These are phyloP conservation scores for Phascolomyces articulosus DNA, from an alignment of 371 early-diverging fungal genomes.

Conservation along the genomic window DNA sequence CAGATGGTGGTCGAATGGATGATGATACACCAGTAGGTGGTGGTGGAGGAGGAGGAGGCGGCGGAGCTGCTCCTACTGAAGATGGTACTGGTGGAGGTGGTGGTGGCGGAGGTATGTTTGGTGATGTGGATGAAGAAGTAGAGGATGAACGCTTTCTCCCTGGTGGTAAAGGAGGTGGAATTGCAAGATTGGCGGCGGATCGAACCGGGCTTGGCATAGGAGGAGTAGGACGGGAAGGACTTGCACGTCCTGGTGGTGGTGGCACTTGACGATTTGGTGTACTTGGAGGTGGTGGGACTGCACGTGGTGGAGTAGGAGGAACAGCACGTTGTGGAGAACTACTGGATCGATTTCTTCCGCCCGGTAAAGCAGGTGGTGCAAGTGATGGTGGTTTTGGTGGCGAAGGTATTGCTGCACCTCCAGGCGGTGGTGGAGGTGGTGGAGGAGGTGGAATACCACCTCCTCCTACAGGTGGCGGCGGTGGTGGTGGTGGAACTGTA, in stretches of 20 bases:
- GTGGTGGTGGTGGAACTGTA: constrained; percentile 21
- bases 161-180: constrained; percentile 44
- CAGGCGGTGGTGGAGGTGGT: constrained; percentile 18
- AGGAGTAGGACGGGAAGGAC: constrained; percentile 13
- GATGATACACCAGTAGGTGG: constrained; percentile 13
- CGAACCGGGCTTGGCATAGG: constrained; percentile 12
- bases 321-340: constrained; percentile 49
- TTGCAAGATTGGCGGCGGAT: constrained; percentile 11
- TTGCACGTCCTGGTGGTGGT: constrained; percentile 20
- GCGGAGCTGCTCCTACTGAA: constrained; percentile 21
- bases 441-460: constrained; percentile 24
- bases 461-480: constrained; percentile 11
- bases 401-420: constrained; percentile 19
- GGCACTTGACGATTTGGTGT: constrained; percentile 17
- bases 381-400: constrained; percentile 26
- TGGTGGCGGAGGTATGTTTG: constrained; percentile 21
- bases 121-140: constrained; percentile 11
- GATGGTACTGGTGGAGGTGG: constrained; percentile 16
- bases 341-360: constrained; percentile 42
- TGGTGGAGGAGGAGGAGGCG: constrained; percentile 30
- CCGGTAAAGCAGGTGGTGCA: constrained; percentile 35
- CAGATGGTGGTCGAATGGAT: constrained; percentile 6
- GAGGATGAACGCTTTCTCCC: constrained; percentile 41
- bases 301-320: constrained; percentile 41
- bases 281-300: constrained; percentile 37